Percentiles rank a stretch among this genome's conserved stretches.
phyloP scores from a whole-genome alignment of 2,329 filamentous ascomycete species.

The Ascosphaera acerosa region DNA sequence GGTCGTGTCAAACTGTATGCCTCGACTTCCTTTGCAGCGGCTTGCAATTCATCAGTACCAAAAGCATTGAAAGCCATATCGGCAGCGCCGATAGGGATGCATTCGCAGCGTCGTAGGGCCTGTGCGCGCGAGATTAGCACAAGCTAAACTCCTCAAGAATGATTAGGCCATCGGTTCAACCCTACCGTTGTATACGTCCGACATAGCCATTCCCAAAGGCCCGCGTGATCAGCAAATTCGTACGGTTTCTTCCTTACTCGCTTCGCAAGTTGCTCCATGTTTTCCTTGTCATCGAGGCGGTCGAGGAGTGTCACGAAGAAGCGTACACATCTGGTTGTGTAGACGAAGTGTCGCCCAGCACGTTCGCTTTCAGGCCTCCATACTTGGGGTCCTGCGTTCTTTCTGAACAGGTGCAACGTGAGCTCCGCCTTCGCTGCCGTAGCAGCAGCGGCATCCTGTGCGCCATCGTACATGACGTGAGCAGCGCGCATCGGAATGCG shows the following conservation, averaged over 20 bases:
- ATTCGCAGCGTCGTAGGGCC: no score
- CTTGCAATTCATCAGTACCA: no score
- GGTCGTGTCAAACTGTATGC: no score
- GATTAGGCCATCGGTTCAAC: conserved; percentile 5
- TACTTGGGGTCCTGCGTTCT: conserved; percentile 82
- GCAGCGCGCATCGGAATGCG: conserved; percentile 48
- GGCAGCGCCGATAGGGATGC: no score
- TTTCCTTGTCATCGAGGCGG: conserved; percentile 46
- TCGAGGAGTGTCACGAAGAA: conserved; percentile 56
- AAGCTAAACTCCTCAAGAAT: no score
- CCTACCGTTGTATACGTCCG: conserved; percentile 28
- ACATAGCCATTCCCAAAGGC: conserved; percentile 37
- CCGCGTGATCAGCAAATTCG: conserved; percentile 40
- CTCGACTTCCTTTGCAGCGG: no score
- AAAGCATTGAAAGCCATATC: no score
- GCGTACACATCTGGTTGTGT: conserved; percentile 62
- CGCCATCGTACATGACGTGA: conserved; percentile 33
- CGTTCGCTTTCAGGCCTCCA: conserved; percentile 83
- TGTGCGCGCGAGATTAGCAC: no score
- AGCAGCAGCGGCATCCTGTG: conserved; percentile 25
- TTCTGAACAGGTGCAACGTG: conserved; percentile 68
- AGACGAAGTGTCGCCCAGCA: conserved; percentile 71
- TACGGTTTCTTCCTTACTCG: conserved; percentile 59
- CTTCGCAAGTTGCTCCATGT: conserved; percentile 52
- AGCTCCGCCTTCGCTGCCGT: conserved; percentile 49